Conservation (phyloP, 2,329 filamentous ascomycete genomes). For the Immersiporthe knoxdaviesiana region DNA sequence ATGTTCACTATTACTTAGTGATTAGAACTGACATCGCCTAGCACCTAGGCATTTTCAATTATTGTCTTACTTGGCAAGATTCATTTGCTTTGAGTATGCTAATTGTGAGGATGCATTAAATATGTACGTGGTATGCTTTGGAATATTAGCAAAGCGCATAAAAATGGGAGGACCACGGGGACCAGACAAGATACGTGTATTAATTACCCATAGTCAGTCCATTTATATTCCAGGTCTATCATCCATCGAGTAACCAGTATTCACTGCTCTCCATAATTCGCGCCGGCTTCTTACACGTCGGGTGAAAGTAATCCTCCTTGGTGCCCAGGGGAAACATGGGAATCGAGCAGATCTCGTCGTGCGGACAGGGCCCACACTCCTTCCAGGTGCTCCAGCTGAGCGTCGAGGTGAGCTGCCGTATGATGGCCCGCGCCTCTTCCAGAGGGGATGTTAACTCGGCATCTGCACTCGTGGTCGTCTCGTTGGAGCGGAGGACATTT, state of each 20-base stretch:
- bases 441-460: neutral
- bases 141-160: neutral
- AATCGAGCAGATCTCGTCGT: conserved; percentile 42
- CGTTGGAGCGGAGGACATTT: conserved; percentile 29
- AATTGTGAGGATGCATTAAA: neutral
- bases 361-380: conserved; percentile 39
- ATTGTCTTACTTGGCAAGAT: neutral
- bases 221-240: too few species aligned
- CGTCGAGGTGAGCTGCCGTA: conserved; percentile 34
- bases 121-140: neutral
- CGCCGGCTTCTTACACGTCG: conserved; percentile 35
- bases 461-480: too few species aligned
- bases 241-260: conserved; percentile 3
- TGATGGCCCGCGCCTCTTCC: conserved; percentile 17
- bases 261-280: neutral
- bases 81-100: neutral
- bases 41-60: neutral
- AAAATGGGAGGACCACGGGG: neutral
- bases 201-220: too few species aligned
- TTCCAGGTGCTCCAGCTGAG: conserved; percentile 44
- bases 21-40: neutral
- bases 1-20: neutral
- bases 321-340: conserved; percentile 45
- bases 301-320: conserved; percentile 37
- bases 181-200: too few species aligned